Percentiles rank a stretch among this genome's conserved stretches.
phyloP scores from a whole-genome alignment of 768 basidiomycete species.

The Gloeopeniophorella convolvens region DNA sequence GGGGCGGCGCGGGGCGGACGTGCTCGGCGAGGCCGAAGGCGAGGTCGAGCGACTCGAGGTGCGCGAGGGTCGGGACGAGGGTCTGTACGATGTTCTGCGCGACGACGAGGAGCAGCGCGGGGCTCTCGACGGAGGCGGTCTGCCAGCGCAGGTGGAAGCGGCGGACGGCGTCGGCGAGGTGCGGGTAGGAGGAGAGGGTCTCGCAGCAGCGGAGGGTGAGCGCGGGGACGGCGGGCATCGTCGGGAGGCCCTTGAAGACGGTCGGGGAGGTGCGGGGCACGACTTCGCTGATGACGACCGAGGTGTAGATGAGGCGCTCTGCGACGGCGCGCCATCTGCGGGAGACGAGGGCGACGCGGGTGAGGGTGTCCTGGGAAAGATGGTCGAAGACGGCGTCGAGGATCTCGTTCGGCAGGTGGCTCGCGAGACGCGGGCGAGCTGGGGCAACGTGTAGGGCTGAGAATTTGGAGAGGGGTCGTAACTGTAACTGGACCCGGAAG shows the following conservation, averaged over 20 bases:
- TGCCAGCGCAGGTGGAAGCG: slow-evolving; percentile 52
- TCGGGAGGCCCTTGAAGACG: slow-evolving; percentile 23
- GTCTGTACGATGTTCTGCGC: slow-evolving; percentile 28
- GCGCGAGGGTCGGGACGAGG: slow-evolving; percentile 36
- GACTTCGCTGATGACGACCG: slow-evolving; percentile 42
- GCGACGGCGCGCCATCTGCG: slow-evolving; percentile 40
- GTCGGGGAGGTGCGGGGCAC: slow-evolving; percentile 36
- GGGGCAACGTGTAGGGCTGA: too few relatives aligned
- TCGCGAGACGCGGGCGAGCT: too few relatives aligned
- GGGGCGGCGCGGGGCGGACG: slow-evolving; percentile 25
- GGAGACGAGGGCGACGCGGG: slow-evolving; percentile 40
- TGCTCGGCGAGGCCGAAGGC: slow-evolving; percentile 42
- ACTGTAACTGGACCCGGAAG: too few relatives aligned
- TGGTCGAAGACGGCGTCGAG: slow-evolving; percentile 41
- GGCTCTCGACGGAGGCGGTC: slow-evolving; percentile 31
- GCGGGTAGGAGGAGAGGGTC: slow-evolving; percentile 39
- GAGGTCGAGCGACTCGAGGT: slow-evolving; percentile 52
- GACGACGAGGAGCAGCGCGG: slow-evolving; percentile 14
- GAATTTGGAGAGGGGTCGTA: too few relatives aligned
- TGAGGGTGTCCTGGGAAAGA: slow-evolving; percentile 31
- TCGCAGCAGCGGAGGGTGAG: slow-evolving; percentile 46
- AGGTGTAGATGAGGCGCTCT: slow-evolving; percentile 53
- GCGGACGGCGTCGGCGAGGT: slow-evolving; percentile 41
- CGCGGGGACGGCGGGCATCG: slow-evolving; percentile 20
- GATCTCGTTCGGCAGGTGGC: slow-evolving; percentile 48